A percentile compares a stretch with the other conserved stretches of the same genome.
Conservation (phyloP, 129 eudicot genomes). For the Tagetes erecta region DNA sequence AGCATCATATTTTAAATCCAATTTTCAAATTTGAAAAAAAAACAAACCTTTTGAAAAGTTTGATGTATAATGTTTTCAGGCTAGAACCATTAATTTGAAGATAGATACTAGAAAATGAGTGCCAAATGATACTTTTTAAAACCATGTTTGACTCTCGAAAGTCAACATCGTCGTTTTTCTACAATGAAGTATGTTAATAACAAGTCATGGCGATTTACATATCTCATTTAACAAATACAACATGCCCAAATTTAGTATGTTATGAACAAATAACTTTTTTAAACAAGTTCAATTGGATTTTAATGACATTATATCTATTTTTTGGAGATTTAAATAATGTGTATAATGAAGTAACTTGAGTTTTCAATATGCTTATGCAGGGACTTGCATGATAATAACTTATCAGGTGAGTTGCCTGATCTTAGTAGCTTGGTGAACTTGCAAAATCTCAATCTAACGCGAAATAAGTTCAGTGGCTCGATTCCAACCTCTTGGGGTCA, state of each 20-base stretch:
- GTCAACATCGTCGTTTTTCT: constrained; percentile 12
- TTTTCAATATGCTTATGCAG: constrained; percentile 36
- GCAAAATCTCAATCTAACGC: constrained; percentile 62
- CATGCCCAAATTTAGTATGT: not conserved
- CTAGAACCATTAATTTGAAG: not conserved
- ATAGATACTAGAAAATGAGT: not conserved
- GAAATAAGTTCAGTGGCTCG: constrained; percentile 65
- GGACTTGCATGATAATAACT: constrained; percentile 72
- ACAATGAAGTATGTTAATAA: constrained; percentile 8
- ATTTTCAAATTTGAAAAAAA: not conserved
- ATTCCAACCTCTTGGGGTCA: constrained; percentile 77
- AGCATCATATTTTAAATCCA: too few species aligned
- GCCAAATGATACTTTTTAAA: not conserved
- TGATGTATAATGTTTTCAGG: not conserved
- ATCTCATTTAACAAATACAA: not conserved
- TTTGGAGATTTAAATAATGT: not conserved
- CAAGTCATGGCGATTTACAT: constrained; percentile 16
- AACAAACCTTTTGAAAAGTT: not conserved
- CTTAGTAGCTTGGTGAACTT: constrained; percentile 64
- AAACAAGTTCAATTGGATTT: not conserved
- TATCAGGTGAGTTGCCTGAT: constrained; percentile 73
- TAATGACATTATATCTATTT: not conserved
- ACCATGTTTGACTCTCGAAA: constrained; percentile 24
- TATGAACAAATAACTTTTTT: not conserved
- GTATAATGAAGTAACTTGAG: not conserved